A percentile compares a stretch with the other conserved stretches of the same genome.
phyloP scores from a whole-genome alignment of 106 monocot genomes.

The Ottelia alismoides region DNA sequence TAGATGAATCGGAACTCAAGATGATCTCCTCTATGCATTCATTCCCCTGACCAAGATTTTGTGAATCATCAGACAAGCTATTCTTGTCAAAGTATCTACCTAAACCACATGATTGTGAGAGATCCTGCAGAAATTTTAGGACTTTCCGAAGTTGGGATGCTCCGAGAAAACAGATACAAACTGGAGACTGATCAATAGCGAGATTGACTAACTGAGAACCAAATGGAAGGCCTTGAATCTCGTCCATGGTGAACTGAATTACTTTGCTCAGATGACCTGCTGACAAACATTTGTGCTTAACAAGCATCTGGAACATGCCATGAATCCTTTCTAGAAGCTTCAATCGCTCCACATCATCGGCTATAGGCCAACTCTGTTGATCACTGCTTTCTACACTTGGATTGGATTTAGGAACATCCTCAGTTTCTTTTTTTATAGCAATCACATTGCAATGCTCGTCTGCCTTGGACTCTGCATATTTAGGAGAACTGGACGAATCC shows the following conservation, averaged over 20 bases:
- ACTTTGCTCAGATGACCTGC: slow-evolving; percentile 61
- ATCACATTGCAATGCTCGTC: slow-evolving; percentile 24
- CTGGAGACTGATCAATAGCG: slow-evolving; percentile 41
- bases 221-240: slow-evolving; percentile 43
- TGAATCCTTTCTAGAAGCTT: slow-evolving; percentile 78
- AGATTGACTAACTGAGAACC: slow-evolving; percentile 34
- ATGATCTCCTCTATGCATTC: slow-evolving; percentile 23
- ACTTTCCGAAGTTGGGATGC: slow-evolving; percentile 54
- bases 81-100: slow-evolving; percentile 37
- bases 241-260: slow-evolving; percentile 57
- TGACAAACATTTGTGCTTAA: slow-evolving; percentile 61
- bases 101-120: slow-evolving; percentile 64
- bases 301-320: slow-evolving; percentile 38
- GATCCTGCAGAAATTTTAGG: slow-evolving; percentile 76
- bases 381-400: not conserved
- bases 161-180: slow-evolving; percentile 64
- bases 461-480: slow-evolving; percentile 10
- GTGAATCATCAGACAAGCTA: slow-evolving; percentile 12
- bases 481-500: slow-evolving; percentile 20
- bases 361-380: slow-evolving; percentile 45
- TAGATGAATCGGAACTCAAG: slow-evolving; percentile 31
- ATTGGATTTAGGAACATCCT: slow-evolving; percentile 4
- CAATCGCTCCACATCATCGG: slow-evolving; percentile 58
- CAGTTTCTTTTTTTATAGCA: slow-evolving; percentile 10
- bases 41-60: slow-evolving; percentile 9